These are phyloP conservation scores for Pleodorina starrii DNA, from an alignment of 139 green algal genomes.

Conservation along the genomic window DNA sequence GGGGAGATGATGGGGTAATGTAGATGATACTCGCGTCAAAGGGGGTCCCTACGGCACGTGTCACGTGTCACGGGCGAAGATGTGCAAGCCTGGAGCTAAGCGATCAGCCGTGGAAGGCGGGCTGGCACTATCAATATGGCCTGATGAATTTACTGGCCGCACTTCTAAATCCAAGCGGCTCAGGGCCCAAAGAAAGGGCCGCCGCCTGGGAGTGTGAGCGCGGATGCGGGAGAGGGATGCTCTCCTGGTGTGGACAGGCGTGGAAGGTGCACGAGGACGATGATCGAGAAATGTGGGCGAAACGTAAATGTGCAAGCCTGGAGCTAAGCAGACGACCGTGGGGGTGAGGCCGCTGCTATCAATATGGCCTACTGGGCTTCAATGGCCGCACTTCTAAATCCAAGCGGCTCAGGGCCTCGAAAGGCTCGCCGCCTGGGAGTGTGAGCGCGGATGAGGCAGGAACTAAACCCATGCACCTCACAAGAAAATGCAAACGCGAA, in stretches of 20 bases:
- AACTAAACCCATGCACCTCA: too few species aligned
- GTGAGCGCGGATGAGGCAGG: neutral
- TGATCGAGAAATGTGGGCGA: neutral
- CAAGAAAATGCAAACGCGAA: too few species aligned
- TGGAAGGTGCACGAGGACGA: neutral
- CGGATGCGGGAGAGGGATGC: too few species aligned
- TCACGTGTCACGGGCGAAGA: too few species aligned
- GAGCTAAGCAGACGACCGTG: slow-evolving; percentile 1
- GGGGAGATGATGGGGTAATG: too few species aligned
- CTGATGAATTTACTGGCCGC: neutral
- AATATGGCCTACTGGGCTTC: slow-evolving; percentile 2
- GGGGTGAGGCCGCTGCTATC: neutral
- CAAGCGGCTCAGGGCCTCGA: slow-evolving; percentile 22
- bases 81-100: slow-evolving; percentile 27
- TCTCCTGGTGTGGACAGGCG: neutral
- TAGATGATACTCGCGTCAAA: too few species aligned
- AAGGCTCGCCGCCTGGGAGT: slow-evolving; percentile 38
- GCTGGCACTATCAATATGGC: slow-evolving; percentile 18
- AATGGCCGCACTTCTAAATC: slow-evolving; percentile 19
- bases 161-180: slow-evolving; percentile 14
- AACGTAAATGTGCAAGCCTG: slow-evolving; percentile 16
- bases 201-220: slow-evolving; percentile 20
- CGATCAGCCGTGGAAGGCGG: too few species aligned
- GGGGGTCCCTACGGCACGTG: too few species aligned
- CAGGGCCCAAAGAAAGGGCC: neutral